Conservation (phyloP, 306 rosid genomes). For the Cucurbita ficifolia region DNA sequence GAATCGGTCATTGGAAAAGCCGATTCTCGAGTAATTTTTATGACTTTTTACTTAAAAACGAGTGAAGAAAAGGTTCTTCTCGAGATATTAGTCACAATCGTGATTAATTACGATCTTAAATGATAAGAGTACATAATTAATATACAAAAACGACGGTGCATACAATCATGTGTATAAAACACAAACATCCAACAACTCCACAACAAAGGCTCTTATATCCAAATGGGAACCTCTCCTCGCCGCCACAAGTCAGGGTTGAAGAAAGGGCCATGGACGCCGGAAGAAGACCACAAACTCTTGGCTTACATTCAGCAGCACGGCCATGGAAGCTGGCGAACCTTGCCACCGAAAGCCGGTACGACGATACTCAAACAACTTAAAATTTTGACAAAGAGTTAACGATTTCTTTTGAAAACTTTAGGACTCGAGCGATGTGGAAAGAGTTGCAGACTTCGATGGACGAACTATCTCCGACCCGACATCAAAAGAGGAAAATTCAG, state of each 20-base stretch:
- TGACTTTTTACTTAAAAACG: too few relatives aligned
- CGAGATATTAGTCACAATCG: too few relatives aligned
- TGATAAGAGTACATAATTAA: too few relatives aligned
- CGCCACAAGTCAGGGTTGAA: conserved; percentile 84
- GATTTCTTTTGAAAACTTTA: background rate
- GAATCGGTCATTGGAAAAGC: too few relatives aligned
- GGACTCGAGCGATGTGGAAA: conserved; percentile 96
- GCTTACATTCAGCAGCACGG: conserved; percentile 92
- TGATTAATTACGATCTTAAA: too few relatives aligned
- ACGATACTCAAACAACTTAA: background rate
- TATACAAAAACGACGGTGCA: too few relatives aligned
- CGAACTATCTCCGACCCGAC: conserved; percentile 88
- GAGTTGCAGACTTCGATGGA: conserved; percentile 96
- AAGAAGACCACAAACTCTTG: conserved; percentile 93
- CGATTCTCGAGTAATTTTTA: too few relatives aligned
- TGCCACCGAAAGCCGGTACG: conserved; percentile 88
- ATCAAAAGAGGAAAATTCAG: conserved; percentile 95
- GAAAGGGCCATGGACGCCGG: conserved; percentile 99
- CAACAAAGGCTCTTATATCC: background rate
- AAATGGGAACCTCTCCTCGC: conserved; percentile 94
- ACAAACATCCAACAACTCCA: background rate
- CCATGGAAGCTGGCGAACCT: conserved; percentile 98
- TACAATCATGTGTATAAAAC: too few relatives aligned
- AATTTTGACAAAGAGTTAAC: background rate
- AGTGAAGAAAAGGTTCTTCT: too few relatives aligned